phyloP scores from a whole-genome alignment of 1,284 basidiomycete species.

The Earliella scabrosa region DNA sequence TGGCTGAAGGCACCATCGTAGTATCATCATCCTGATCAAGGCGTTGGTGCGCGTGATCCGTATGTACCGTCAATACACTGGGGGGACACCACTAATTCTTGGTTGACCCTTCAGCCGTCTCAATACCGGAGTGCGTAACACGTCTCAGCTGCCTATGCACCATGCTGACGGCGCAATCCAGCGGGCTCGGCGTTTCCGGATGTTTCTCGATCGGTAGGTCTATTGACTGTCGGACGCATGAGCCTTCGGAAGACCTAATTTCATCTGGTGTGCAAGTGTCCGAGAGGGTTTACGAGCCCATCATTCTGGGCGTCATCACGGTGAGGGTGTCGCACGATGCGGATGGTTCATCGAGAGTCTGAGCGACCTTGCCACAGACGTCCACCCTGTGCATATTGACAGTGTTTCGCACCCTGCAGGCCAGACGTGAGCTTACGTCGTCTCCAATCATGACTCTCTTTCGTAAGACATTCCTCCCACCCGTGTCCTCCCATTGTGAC shows the following conservation, averaged over 20 bases:
- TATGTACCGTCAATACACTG: background rate
- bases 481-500: background rate
- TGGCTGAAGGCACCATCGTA: background rate
- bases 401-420: background rate
- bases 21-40: background rate
- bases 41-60: background rate
- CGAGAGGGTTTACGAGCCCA: background rate
- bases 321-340: background rate
- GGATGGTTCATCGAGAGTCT: background rate
- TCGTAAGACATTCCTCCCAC: background rate
- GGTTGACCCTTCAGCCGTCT: background rate
- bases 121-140: background rate
- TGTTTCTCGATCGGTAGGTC: background rate
- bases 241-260: background rate
- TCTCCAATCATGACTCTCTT: background rate
- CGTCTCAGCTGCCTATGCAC: background rate
- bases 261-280: background rate
- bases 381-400: background rate
- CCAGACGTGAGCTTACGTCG: background rate
- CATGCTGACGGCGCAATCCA: background rate
- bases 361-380: background rate
- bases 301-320: slow-evolving; percentile 1
- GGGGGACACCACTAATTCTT: background rate
- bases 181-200: background rate
- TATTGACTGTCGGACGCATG: background rate